Base-by-base conservation (phyloP, 176 grass and related monocot genomes). In the Neostapfia colusana region DNA sequence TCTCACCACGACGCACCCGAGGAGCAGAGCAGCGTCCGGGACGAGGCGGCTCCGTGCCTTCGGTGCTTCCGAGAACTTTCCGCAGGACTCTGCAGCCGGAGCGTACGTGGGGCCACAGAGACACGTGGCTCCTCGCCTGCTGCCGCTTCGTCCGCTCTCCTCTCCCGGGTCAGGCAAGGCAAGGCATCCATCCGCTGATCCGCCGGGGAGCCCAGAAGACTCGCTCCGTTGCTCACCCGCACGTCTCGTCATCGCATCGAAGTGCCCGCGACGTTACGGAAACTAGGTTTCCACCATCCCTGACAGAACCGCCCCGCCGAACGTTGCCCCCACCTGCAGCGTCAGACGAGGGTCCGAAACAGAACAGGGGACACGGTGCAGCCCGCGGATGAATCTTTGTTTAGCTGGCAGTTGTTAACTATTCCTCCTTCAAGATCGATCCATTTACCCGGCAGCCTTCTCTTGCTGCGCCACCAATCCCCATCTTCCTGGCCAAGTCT, bases 401-500 rank as follows among this genome's bases (percentile, higher is more conserved):
- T 31, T 31, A 31, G n/a, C 31, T 31, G 31, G 31, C 31, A 31
- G 31, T 56, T 31, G 31, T 31, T 58, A 74, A 49, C 21, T 38
- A 72, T 57, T 36, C 3, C 26, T 14, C 63, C 14, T 58, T 26
- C 35, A 13, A 41, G 59, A 63, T 81, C 44, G 24, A 81, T 58
- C 31, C 41, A 17, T 11, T 28, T 74, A 25, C 54, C 54, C 21
- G 54, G 54, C 55, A 48, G n/a, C 11, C 66, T 21, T 2, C 55
- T 6, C 17, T 65, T 57, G 54, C 28, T 53, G 69, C 76, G 59
- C 69, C 76, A 84, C 81, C 57, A 71, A 72, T 84, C 81, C 21
- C 55, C 35, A 64, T 76, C 73, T 57, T 5, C 55, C 43, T 62
- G 11, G 11, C 41, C n/a, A 57, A 63, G 57, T 70, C 74, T 9